These are phyloP conservation scores for Galerina marginata DNA, from an alignment of 768 basidiomycete species.

Conservation along the genomic window DNA sequence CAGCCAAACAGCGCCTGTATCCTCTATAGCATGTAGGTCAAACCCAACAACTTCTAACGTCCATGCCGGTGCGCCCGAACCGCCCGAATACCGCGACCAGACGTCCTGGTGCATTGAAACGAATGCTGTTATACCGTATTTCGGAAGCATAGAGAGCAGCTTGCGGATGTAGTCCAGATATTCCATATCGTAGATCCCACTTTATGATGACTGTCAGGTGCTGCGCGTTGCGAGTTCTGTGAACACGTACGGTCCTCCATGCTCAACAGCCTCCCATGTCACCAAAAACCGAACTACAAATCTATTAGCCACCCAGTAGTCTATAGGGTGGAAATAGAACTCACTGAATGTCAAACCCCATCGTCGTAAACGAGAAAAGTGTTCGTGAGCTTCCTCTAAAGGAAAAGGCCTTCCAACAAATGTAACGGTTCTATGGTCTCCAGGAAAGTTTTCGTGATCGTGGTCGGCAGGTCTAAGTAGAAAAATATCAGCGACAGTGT, in stretches of 20 bases:
- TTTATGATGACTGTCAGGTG: constrained; percentile 33
- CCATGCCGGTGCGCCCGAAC: constrained; percentile 97
- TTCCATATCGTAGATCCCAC: constrained; percentile 82
- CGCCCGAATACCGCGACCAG: constrained; percentile 94
- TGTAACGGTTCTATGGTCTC: constrained; percentile 65
- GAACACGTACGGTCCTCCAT: constrained; percentile 81
- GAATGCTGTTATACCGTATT: constrained; percentile 76
- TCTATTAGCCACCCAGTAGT: not conserved
- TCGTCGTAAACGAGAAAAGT: constrained; percentile 77
- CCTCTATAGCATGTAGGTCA: constrained; percentile 78
- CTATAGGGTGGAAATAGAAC: constrained; percentile 29
- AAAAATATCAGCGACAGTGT: constrained; percentile 10
- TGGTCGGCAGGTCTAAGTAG: constrained; percentile 67
- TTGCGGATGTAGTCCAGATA: constrained; percentile 82
- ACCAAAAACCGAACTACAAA: constrained; percentile 84
- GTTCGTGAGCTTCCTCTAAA: constrained; percentile 84
- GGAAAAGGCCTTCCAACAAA: constrained; percentile 95
- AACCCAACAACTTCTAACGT: constrained; percentile 88
- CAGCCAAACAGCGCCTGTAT: constrained; percentile 87
- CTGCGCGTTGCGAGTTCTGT: not conserved
- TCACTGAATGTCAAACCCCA: constrained; percentile 90
- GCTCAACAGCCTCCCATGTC: constrained; percentile 98
- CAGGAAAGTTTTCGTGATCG: constrained; percentile 71
- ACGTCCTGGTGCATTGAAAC: constrained; percentile 93
- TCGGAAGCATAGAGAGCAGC: constrained; percentile 70